Percentiles rank a stretch among this genome's conserved stretches.
These are phyloP conservation scores for Capsaspora owczarzaki DNA, from an alignment of 78 protist genomes.

Conservation along the genomic window DNA sequence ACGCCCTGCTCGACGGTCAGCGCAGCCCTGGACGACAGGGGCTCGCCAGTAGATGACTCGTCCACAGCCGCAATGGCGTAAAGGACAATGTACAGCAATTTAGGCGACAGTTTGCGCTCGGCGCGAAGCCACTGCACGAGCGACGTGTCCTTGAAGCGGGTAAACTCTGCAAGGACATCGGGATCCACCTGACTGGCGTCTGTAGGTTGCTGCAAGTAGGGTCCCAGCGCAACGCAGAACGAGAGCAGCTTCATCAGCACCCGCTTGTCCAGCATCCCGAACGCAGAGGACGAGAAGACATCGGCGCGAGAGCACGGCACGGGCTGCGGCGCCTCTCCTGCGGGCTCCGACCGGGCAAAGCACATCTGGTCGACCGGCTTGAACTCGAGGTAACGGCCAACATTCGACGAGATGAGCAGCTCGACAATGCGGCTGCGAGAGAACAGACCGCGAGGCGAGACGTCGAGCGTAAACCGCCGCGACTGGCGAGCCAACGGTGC, in stretches of 20 bases:
- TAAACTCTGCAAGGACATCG: too few relatives aligned
- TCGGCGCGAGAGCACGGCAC: conserved; percentile 57
- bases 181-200: too few relatives aligned
- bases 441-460: background rate
- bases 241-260: conserved; percentile 30
- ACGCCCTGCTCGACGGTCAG: background rate
- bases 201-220: background rate
- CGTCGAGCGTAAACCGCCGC: background rate
- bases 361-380: conserved; percentile 38
- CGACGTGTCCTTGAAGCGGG: too few relatives aligned
- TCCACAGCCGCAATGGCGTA: background rate
- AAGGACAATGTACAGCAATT: background rate
- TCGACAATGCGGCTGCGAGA: conserved; percentile 38
- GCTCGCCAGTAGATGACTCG: background rate
- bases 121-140: background rate
- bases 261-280: conserved; percentile 50
- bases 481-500: background rate
- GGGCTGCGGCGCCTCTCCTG: too few relatives aligned
- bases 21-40: too few relatives aligned
- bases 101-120: background rate
- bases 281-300: conserved; percentile 26
- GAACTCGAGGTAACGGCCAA: conserved; percentile 59
- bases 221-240: background rate
- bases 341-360: background rate
- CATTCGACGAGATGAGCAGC: conserved; percentile 39